Percentiles rank a stretch among this genome's conserved stretches.
Evolutionary conservation across 1,139 yeast species (phyloP).

Genomic region (Cylindricascospora bacillispora): DNA sequence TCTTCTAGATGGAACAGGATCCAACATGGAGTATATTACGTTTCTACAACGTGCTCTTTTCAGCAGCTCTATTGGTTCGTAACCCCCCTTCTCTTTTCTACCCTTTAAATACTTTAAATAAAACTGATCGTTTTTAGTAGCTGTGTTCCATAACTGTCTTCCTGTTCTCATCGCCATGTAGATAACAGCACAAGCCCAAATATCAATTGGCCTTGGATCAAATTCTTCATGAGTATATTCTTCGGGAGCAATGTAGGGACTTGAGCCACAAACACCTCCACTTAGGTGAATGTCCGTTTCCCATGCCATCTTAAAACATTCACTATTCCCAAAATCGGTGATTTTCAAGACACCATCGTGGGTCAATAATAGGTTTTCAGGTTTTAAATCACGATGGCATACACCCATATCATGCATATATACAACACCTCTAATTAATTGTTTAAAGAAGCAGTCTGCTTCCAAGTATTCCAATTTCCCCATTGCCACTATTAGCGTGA

Average conservation of each 20-base stretch:
- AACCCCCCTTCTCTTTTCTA: slow-evolving; percentile 71
- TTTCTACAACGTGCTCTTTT: slow-evolving; percentile 81
- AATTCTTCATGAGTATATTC: slow-evolving; percentile 65
- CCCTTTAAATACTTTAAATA: slow-evolving; percentile 60
- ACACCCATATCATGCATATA: slow-evolving; percentile 98
- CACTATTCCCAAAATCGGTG: slow-evolving; percentile 93
- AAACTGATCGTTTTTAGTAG: slow-evolving; percentile 70
- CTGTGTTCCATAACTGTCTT: slow-evolving; percentile 82
- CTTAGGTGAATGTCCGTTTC: slow-evolving; percentile 73
- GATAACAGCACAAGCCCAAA: slow-evolving; percentile 95
- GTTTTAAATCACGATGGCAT: slow-evolving; percentile 88
- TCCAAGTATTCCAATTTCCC: slow-evolving; percentile 77
- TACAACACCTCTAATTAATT: slow-evolving; percentile 76
- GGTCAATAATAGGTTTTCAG: slow-evolving; percentile 78
- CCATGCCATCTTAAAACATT: slow-evolving; percentile 96
- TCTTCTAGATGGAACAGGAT: slow-evolving; percentile 78
- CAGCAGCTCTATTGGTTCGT: slow-evolving; percentile 76
- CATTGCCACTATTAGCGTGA: slow-evolving; percentile 69
- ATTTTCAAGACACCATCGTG: slow-evolving; percentile 72
- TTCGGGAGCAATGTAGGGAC: slow-evolving; percentile 95
- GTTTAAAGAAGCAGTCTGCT: slow-evolving; percentile 94
- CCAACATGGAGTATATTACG: slow-evolving; percentile 82
- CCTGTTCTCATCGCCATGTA: slow-evolving; percentile 99
- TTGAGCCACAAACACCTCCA: slow-evolving; percentile 76
- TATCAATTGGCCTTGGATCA: slow-evolving; percentile 85